phyloP scores from a whole-genome alignment of 495 filamentous ascomycete species.

The Aspergillus leporis region DNA sequence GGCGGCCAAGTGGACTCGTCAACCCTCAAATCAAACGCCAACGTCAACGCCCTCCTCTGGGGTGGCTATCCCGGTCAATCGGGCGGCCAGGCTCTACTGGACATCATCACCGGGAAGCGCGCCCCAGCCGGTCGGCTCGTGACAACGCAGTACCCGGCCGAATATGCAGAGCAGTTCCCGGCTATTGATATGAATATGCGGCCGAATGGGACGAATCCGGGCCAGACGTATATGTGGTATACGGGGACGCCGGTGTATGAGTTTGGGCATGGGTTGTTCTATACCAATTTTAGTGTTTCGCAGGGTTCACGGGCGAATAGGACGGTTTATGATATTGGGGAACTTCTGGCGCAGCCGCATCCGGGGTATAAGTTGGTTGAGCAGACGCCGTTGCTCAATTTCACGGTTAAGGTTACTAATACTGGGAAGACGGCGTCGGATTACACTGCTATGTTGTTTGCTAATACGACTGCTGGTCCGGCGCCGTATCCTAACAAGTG shows the following conservation, averaged over 20 bases:
- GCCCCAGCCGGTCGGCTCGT: slow-evolving; percentile 60
- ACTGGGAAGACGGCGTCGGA: slow-evolving; percentile 55
- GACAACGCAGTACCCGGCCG: slow-evolving; percentile 57
- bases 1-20: slow-evolving; percentile 60
- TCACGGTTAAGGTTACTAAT: slow-evolving; percentile 50
- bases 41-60: slow-evolving; percentile 57
- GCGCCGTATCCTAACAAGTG: slow-evolving; percentile 63
- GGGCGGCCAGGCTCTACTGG: slow-evolving; percentile 54
- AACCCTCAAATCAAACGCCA: slow-evolving; percentile 47
- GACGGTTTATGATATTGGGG: slow-evolving; percentile 29
- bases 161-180: slow-evolving; percentile 53
- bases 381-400: slow-evolving; percentile 46
- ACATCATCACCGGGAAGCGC: slow-evolving; percentile 54
- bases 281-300: slow-evolving; percentile 48
- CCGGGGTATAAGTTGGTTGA: slow-evolving; percentile 26
- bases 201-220: slow-evolving; percentile 42
- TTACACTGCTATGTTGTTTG: slow-evolving; percentile 60
- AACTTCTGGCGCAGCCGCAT: slow-evolving; percentile 28
- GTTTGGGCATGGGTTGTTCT: slow-evolving; percentile 58
- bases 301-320: slow-evolving; percentile 6
- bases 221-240: slow-evolving; percentile 66
- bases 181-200: slow-evolving; percentile 59
- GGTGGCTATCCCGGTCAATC: slow-evolving; percentile 62
- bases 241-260: slow-evolving; percentile 51
- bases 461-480: slow-evolving; percentile 56